Evolutionary conservation across 2,329 filamentous ascomycete species (phyloP), one percentile per base, ranked within the genome.

Genomic region (Neoscytalidium dimidiatum): DNA sequence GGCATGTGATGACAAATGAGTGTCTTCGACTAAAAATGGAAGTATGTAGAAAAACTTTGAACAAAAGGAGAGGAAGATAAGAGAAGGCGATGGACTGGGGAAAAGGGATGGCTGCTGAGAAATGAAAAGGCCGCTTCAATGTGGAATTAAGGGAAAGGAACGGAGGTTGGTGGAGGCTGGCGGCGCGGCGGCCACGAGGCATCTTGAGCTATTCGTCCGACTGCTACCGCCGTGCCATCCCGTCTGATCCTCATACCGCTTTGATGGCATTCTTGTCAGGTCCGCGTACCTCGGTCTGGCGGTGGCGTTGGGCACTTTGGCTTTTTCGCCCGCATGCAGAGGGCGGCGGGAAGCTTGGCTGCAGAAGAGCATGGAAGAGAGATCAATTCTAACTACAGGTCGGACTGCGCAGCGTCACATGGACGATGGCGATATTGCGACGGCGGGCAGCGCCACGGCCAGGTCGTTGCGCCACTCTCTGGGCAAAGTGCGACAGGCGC

Each of bases 171-270:
- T 28, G 26, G 49, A n/a, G 46, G 21, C 11, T 19, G 43, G 43
- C 19, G 26, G 29, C 8, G 11, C 49, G 49, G 53, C 53, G 31
- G 21, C n/a, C 19, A 13, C 26, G 51, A 56, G 19, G 51, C 51
- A 38, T 14, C 43, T 35, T 57, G 53, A 44, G 53, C 19, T 29
- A 19, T 29, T 57, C 35, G 53, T 29, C 51, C 51, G 51, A 7
- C 51, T n/a, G 26, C 23, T 11, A 41, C n/a, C 33, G 41, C 53
- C 53, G 53, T 57, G 53, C 53, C 53, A 57, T 57, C 53, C 53
- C 21, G 53, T 17, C 14, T 43, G 53, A 31, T 46, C 28, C 43
- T 33, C 56, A 46, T 29, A 33, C 56, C 56, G n/a, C 31, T 19
- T 28, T 46, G 56, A 33, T n/a, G n/a, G 56, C 56, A 60, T 60